A percentile compares a stretch with the other conserved stretches of the same genome.
Conservation (phyloP, 2,329 filamentous ascomycete genomes). For the Orbilia ellipsospora region DNA sequence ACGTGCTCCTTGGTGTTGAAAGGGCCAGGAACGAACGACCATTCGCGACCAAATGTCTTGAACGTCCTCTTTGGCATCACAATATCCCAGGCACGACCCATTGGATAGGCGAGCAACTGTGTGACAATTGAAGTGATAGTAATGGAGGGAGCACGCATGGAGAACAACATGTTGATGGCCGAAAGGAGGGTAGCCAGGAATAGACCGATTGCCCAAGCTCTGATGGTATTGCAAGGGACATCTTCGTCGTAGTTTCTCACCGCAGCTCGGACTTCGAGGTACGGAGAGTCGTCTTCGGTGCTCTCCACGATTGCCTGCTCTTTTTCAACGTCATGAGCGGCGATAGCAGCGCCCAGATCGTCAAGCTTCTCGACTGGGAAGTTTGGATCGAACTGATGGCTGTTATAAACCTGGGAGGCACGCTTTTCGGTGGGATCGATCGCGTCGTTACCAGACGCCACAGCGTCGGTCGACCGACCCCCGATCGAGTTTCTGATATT, state of each 20-base stretch:
- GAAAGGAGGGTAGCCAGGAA: constrained; percentile 69
- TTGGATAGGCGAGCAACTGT: constrained; percentile 73
- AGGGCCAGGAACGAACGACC: constrained; percentile 73
- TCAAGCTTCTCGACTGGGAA: constrained; percentile 53
- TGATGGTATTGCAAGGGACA: constrained; percentile 73
- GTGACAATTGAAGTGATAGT: constrained; percentile 71
- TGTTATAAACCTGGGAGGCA: constrained; percentile 33
- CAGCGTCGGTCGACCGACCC: constrained; percentile 52
- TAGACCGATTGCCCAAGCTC: constrained; percentile 74
- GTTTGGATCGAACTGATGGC: constrained; percentile 54
- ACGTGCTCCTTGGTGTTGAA: constrained; percentile 78
- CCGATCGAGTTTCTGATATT: constrained; percentile 51
- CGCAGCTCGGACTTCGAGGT: constrained; percentile 74
- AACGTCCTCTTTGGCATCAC: constrained; percentile 68
- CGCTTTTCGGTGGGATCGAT: constrained; percentile 49
- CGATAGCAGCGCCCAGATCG: constrained; percentile 41
- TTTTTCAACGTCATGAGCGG: constrained; percentile 59
- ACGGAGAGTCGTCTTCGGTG: constrained; percentile 71
- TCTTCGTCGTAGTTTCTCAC: constrained; percentile 74
- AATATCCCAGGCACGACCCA: constrained; percentile 72
- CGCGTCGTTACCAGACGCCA: constrained; percentile 53
- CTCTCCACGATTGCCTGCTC: constrained; percentile 62
- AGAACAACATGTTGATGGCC: constrained; percentile 73
- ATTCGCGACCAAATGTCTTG: constrained; percentile 68
- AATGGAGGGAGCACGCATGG: constrained; percentile 72